Evolutionary conservation across 495 filamentous ascomycete genomes (phyloP).

Genomic region (Parachaetomium inaequale): DNA sequence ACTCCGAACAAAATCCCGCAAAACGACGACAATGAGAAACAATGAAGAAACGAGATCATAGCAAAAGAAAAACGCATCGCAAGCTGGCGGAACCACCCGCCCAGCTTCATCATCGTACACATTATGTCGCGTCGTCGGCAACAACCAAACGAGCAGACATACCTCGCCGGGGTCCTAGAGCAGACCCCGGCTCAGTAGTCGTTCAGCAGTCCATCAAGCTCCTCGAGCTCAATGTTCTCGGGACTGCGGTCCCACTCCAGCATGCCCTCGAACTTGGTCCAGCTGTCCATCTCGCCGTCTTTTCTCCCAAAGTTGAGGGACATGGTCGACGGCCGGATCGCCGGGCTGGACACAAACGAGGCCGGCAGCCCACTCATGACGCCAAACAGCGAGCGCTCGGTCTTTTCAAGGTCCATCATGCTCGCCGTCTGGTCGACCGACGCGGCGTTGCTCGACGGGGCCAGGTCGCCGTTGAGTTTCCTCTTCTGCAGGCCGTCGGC

Average conservation of each 20-base stretch:
- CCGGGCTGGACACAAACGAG: conserved; percentile 42
- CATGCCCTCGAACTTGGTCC: conserved; percentile 50
- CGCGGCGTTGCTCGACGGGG: conserved; percentile 29
- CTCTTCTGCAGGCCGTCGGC: conserved; percentile 80
- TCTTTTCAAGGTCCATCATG: conserved; percentile 48
- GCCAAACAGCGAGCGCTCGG: conserved; percentile 50
- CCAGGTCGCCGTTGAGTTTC: conserved; percentile 52
- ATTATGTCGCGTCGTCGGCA: not conserved
- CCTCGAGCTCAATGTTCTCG: conserved; percentile 85
- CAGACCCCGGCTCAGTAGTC: conserved; percentile 50
- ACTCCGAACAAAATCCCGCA: conserved; percentile 11
- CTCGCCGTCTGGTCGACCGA: conserved; percentile 36
- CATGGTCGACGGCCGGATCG: conserved; percentile 41
- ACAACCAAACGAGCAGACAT: not conserved
- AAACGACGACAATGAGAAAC: not conserved
- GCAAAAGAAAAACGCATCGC: not conserved
- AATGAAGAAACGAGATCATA: not conserved
- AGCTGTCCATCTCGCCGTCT: conserved; percentile 48
- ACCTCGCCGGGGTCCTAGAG: not conserved
- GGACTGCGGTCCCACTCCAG: conserved; percentile 71
- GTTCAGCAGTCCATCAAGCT: conserved; percentile 84
- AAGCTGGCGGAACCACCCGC: conserved; percentile 21
- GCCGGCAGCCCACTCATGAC: conserved; percentile 32
- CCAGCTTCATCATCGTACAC: conserved; percentile 13
- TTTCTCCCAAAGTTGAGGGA: conserved; percentile 49